These are phyloP conservation scores for Calonectria hongkongensis DNA, from an alignment of 2,329 filamentous ascomycete genomes.

Conservation along the genomic window DNA sequence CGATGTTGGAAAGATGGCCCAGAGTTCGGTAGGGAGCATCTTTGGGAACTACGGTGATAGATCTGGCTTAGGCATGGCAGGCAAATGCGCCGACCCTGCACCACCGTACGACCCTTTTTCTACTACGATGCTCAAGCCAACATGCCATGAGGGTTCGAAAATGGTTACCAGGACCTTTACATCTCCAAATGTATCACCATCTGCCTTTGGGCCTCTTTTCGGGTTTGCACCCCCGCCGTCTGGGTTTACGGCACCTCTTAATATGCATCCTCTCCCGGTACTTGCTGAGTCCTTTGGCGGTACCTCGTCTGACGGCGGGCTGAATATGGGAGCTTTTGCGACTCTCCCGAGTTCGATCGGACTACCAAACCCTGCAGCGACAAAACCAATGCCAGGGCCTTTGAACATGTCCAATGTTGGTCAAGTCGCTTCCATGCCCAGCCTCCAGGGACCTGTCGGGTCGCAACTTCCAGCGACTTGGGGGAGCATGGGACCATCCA, in stretches of 20 bases:
- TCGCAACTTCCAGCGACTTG: constrained; percentile 8
- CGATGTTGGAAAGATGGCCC: neutral
- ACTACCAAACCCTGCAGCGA: neutral
- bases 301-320: neutral
- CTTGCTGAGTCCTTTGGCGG: neutral
- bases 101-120: neutral
- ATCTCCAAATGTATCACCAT: constrained; percentile 25
- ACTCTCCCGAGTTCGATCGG: neutral
- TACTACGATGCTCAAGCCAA: neutral
- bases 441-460: constrained; percentile 4
- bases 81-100: neutral
- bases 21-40: neutral
- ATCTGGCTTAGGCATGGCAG: neutral
- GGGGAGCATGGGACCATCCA: neutral
- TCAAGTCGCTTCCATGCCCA: constrained; percentile 4
- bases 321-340: constrained; percentile 4
- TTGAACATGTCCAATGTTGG: neutral
- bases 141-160: neutral
- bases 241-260: neutral
- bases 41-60: neutral
- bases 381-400: neutral
- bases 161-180: neutral
- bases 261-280: neutral
- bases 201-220: constrained; percentile 31
- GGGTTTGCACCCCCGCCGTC: constrained; percentile 27